Base-by-base conservation (phyloP, 2,329 filamentous ascomycete species). In the Fusarium pininemorale region DNA sequence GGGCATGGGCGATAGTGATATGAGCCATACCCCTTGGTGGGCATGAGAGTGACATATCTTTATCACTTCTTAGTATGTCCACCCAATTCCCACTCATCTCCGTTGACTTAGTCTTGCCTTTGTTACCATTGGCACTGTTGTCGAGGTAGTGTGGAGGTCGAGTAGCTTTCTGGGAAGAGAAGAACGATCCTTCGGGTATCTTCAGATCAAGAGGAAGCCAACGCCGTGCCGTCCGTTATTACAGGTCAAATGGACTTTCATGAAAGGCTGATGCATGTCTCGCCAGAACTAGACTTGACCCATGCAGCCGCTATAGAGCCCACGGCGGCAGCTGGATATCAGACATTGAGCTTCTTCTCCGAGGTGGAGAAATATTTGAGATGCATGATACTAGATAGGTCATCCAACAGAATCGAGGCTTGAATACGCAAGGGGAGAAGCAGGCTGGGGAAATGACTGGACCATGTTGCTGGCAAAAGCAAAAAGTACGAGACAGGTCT, bases 181-280 rank as follows among this genome's bases (percentile, higher is more conserved):
- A 44, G 38, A 59, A 45, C 55, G 54, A 65, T 69, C 47, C 62
- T 50, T 67, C 53, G 41, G 39, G 35, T 54, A 70, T 71, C 56
- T 50, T 48, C 47, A 55, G 68, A 48, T 60, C 47, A 41, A 61
- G 39, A 35, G 16, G n/a, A 51, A 60, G 50, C 48, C 53, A 56
- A 55, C 38, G 55, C 57, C 55, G 45, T 32, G 62, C 37, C 51
- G 50, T 44, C 41, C 59, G 28, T 50, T 50, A 39, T 50, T 44
- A 42, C 54, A 50, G 45, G 64, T 53, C 54, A 59, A 51, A 66
- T 48, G 62, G 48, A 61, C 51, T 54, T 68, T 64, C 51, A 51
- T 47, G 15, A 58, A 63, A 48, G 58, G 39, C 55, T 61, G 65
- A 65, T 50, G 75, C 65, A 75, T 77, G 75, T 78, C 74, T 77